Conservation (phyloP, 176 grass and related monocot species). For the Oryza glaberrima region DNA sequence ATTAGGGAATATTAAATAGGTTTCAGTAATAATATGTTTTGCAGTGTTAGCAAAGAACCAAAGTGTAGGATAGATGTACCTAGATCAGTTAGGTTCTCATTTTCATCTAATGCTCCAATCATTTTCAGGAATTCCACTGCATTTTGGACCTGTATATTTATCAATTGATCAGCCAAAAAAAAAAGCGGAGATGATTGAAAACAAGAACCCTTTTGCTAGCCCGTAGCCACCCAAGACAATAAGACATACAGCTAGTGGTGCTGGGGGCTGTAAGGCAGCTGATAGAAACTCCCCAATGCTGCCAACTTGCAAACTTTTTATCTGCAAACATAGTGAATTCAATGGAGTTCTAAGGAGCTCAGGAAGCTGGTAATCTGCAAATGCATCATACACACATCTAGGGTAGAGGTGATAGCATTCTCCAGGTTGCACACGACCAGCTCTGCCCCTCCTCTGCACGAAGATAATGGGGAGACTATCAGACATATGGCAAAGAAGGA, state of each 20-base stretch:
- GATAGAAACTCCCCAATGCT: conserved; percentile 89
- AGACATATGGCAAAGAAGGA: conserved; percentile 25
- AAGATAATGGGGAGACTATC: conserved; percentile 38
- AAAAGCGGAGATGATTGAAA: conserved; percentile 18
- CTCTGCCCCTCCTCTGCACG: conserved; percentile 86
- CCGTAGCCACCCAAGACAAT: background rate
- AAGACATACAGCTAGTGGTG: conserved; percentile 72
- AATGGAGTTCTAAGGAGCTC: conserved; percentile 95
- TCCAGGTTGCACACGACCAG: conserved; percentile 92
- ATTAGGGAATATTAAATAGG: conserved; percentile 35
- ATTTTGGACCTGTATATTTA: conserved; percentile 82
- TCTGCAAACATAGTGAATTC: conserved; percentile 96
- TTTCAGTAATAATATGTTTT: conserved; percentile 35
- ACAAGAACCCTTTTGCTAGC: background rate
- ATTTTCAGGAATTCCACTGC: conserved; percentile 92
- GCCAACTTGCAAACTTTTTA: conserved; percentile 92
- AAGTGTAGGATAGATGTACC: conserved; percentile 51
- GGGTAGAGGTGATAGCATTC: conserved; percentile 98
- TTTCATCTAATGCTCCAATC: conserved; percentile 89
- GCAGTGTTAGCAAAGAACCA: conserved; percentile 5
- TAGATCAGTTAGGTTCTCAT: conserved; percentile 85
- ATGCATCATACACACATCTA: conserved; percentile 95
- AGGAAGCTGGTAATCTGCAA: conserved; percentile 87
- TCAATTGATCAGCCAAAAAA: conserved; percentile 29
- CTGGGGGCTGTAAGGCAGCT: conserved; percentile 87